Percentiles rank a stretch among this genome's conserved stretches.
phyloP scores from a whole-genome alignment of 2,329 filamentous ascomycete species.

The Teratosphaeria gauchensis region DNA sequence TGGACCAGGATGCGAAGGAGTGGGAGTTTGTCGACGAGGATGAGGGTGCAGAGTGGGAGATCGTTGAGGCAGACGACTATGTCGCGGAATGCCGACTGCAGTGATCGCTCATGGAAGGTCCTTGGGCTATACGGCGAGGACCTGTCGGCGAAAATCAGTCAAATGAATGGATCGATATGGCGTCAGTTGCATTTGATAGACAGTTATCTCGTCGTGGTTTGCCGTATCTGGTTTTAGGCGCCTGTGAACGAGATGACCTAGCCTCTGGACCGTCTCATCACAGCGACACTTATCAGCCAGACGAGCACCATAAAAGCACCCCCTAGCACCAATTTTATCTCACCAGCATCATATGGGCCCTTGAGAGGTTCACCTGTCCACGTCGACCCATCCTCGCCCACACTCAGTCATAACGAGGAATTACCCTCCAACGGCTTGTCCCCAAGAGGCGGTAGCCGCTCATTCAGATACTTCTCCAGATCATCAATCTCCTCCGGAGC shows the following conservation, averaged over 20 bases:
- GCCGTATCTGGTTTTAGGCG: not conserved
- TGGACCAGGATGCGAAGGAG: not conserved
- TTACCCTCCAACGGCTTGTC: conserved; percentile 17
- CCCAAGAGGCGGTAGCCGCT: conserved; percentile 41
- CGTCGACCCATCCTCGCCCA: conserved; percentile 4
- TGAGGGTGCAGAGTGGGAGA: not conserved
- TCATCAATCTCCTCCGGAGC: conserved; percentile 72
- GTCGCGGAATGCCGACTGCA: not conserved
- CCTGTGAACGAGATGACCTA: not conserved
- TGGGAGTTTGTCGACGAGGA: not conserved
- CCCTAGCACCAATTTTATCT: conserved; percentile 19
- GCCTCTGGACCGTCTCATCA: conserved; percentile 11
- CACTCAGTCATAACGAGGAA: conserved; percentile 17
- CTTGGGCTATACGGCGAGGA: not conserved
- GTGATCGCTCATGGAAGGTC: not conserved
- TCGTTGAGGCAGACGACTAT: not conserved
- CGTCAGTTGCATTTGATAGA: not conserved
- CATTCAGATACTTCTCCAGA: conserved; percentile 55
- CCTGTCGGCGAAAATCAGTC: not conserved
- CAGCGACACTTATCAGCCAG: conserved; percentile 16
- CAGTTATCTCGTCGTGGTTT: not conserved
- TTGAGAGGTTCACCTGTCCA: conserved; percentile 3
- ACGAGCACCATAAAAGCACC: conserved; percentile 13
- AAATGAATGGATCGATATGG: not conserved
- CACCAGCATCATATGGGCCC: conserved; percentile 22